Evolutionary conservation across 106 monocot species (phyloP).

Genomic region (Dendrobium catenatum): DNA sequence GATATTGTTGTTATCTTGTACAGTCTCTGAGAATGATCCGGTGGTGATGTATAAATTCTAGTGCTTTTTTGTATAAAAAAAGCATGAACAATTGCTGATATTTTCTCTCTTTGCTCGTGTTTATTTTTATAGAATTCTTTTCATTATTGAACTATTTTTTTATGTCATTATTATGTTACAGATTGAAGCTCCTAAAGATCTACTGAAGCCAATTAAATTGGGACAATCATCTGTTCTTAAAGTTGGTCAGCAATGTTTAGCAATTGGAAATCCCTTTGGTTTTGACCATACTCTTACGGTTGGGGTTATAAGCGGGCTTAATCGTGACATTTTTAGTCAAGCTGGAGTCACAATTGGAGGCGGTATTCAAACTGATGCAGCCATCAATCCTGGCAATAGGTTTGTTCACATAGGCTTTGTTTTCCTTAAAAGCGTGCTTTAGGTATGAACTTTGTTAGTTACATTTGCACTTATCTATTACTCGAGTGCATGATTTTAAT

Average conservation of each 20-base stretch:
- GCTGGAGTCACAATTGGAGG: slow-evolving; percentile 89
- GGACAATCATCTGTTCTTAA: slow-evolving; percentile 59
- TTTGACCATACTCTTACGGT: slow-evolving; percentile 96
- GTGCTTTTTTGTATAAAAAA: neutral
- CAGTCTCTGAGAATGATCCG: neutral
- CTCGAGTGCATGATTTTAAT: neutral
- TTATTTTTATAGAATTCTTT: neutral
- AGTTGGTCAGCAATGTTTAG: slow-evolving; percentile 95
- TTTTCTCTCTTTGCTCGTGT: neutral
- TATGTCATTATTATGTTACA: slow-evolving; percentile 19
- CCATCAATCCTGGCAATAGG: slow-evolving; percentile 99
- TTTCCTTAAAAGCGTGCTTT: neutral
- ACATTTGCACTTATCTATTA: neutral
- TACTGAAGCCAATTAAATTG: slow-evolving; percentile 76
- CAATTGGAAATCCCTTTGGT: slow-evolving; percentile 97
- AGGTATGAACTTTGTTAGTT: neutral
- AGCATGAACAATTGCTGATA: neutral
- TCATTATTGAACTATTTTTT: neutral
- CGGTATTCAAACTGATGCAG: slow-evolving; percentile 95
- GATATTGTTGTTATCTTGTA: neutral
- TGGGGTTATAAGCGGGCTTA: slow-evolving; percentile 87
- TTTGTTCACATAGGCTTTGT: slow-evolving; percentile 7
- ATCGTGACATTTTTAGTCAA: slow-evolving; percentile 94
- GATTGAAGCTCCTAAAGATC: slow-evolving; percentile 78
- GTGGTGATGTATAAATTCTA: neutral